phyloP scores from a whole-genome alignment of 805 yeast species.

The Ogataea nakhonphanomensis region DNA sequence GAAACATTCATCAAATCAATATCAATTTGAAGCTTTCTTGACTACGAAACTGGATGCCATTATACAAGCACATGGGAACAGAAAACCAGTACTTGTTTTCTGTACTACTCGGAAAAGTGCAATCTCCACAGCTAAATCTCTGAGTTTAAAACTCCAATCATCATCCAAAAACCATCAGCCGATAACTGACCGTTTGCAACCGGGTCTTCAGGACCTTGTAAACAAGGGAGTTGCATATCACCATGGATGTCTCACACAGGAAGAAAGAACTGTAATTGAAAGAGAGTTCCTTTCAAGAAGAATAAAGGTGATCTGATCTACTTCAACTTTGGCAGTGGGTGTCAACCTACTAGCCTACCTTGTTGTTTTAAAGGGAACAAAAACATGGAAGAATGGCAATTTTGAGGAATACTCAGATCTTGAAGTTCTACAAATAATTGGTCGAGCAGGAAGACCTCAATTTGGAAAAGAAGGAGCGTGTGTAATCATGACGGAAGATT shows the following conservation, averaged over 20 bases:
- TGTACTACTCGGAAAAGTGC: slow-evolving; percentile 53
- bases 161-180: slow-evolving; percentile 1
- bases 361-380: slow-evolving; percentile 61
- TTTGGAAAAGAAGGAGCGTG: slow-evolving; percentile 51
- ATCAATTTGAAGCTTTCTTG: slow-evolving; percentile 43
- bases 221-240: slow-evolving; percentile 48
- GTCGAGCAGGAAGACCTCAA: slow-evolving; percentile 63
- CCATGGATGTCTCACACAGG: slow-evolving; percentile 52
- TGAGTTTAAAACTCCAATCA: slow-evolving; percentile 14
- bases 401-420: slow-evolving; percentile 52
- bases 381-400: slow-evolving; percentile 49
- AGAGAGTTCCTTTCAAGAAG: slow-evolving; percentile 40
- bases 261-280: slow-evolving; percentile 47
- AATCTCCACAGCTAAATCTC: slow-evolving; percentile 42
- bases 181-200: slow-evolving; percentile 5
- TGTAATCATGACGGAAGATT: slow-evolving; percentile 43
- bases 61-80: slow-evolving; percentile 35
- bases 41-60: slow-evolving; percentile 41
- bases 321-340: slow-evolving; percentile 60
- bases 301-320: slow-evolving; percentile 47
- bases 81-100: slow-evolving; percentile 46
- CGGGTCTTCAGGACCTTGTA: slow-evolving; percentile 25
- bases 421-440: slow-evolving; percentile 61
- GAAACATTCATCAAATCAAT: slow-evolving; percentile 35
- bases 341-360: slow-evolving; percentile 60